These are phyloP conservation scores for Lathyrus oleraceus DNA, from an alignment of 306 rosid species.

Conservation along the genomic window DNA sequence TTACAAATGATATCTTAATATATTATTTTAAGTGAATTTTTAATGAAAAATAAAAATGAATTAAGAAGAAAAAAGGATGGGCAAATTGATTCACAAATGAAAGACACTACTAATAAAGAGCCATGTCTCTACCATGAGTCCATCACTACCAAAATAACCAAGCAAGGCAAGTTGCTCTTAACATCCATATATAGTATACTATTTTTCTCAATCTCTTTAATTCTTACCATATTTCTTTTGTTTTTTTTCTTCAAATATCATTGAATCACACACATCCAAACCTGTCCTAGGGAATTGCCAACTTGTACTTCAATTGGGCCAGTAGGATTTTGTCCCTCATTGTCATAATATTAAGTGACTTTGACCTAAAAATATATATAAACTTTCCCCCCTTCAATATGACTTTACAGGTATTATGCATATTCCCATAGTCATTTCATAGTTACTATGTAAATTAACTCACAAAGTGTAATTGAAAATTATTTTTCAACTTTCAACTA, in stretches of 20 bases:
- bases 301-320: slow-evolving; percentile 26
- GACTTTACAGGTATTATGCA: neutral
- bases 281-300: slow-evolving; percentile 1
- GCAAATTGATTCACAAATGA: neutral
- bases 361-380: neutral
- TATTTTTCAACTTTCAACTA: slow-evolving; percentile 5
- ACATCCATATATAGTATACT: neutral
- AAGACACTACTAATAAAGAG: slow-evolving; percentile 38
- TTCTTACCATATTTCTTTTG: slow-evolving; percentile 30
- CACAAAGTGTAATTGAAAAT: neutral
- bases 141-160: slow-evolving; percentile 30
- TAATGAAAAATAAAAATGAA: neutral
- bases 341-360: neutral
- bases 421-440: neutral
- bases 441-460: neutral
- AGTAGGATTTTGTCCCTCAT: slow-evolving; percentile 12
- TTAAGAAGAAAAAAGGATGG: neutral
- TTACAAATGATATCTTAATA: neutral
- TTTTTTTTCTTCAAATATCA: slow-evolving; percentile 3
- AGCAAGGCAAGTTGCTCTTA: neutral
- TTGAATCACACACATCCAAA: slow-evolving; percentile 2
- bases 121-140: slow-evolving; percentile 10
- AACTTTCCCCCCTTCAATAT: neutral
- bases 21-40: neutral
- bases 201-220: slow-evolving; percentile 11